Evolutionary conservation across 192 early-diverging fungal genomes (phyloP).

Genomic region (Mortierella hygrophila): DNA sequence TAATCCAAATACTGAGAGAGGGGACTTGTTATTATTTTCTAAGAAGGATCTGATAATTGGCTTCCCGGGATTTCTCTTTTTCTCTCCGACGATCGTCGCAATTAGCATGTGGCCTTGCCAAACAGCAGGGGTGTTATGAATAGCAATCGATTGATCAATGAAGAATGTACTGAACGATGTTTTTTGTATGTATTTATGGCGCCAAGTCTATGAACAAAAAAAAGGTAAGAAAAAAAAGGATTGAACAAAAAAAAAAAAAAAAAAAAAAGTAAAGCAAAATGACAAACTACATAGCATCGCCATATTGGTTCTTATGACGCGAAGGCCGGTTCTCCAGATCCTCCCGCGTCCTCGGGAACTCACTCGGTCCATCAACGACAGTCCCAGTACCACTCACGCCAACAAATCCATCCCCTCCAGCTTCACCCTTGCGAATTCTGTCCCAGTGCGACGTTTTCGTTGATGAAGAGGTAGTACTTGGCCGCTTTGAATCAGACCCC

Average conservation of each 20-base stretch:
- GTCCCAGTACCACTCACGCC: background rate
- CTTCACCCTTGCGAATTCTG: constrained; percentile 9
- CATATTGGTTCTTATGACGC: constrained; percentile 36
- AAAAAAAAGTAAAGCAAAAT: background rate
- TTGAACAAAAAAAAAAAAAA: background rate
- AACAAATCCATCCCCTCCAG: background rate
- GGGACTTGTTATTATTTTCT: background rate
- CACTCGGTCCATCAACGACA: constrained; percentile 33
- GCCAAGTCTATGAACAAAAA: background rate
- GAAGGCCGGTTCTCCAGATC: constrained; percentile 33
- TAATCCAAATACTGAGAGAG: too few relatives aligned
- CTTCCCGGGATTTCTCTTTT: background rate
- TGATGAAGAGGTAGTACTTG: background rate
- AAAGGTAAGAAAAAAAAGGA: background rate
- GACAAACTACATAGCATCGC: constrained; percentile 19
- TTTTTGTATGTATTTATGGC: background rate
- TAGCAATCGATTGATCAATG: background rate
- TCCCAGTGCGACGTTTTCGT: constrained; percentile 25
- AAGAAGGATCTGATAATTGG: background rate
- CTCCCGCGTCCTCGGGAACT: constrained; percentile 45
- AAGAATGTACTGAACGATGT: background rate
- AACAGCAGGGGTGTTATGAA: background rate
- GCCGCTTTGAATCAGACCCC: background rate
- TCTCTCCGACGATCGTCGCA: background rate
- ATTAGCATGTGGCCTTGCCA: too few relatives aligned